phyloP scores from a whole-genome alignment of 345 rosid species.

The Dipteronia sinensis region DNA sequence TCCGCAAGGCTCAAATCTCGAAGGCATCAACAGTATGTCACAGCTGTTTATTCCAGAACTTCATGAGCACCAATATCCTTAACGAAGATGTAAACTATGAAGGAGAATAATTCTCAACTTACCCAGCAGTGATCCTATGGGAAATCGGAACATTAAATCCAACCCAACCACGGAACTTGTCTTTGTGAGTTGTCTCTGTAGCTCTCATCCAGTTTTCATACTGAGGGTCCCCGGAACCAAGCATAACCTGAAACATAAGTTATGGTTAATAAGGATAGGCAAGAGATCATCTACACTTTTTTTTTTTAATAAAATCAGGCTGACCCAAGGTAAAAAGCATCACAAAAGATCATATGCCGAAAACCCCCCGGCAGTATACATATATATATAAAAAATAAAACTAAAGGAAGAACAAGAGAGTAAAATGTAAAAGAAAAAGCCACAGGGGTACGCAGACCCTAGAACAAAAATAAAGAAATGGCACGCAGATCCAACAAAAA shows the following conservation, averaged over 20 bases:
- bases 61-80: slow-evolving; percentile 4
- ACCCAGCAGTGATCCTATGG: slow-evolving; percentile 97
- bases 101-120: slow-evolving; percentile 24
- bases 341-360: too few species aligned
- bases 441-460: too few species aligned
- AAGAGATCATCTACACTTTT: background rate
- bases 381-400: too few species aligned
- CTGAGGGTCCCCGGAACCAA: slow-evolving; percentile 82
- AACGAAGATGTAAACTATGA: background rate
- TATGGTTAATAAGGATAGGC: background rate
- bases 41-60: slow-evolving; percentile 56
- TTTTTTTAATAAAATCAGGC: too few species aligned
- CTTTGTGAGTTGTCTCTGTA: slow-evolving; percentile 62
- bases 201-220: slow-evolving; percentile 90
- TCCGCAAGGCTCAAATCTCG: slow-evolving; percentile 97
- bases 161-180: slow-evolving; percentile 96
- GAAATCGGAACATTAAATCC: slow-evolving; percentile 92
- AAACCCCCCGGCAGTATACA: too few species aligned
- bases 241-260: slow-evolving; percentile 74
- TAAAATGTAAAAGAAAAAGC: too few species aligned
- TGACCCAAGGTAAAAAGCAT: too few species aligned
- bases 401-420: too few species aligned
- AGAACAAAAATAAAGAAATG: too few species aligned
- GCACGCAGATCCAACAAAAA: too few species aligned
- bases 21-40: slow-evolving; percentile 96